Evolutionary conservation across 768 basidiomycete species (phyloP).

Genomic region (Collybiopsis luxurians): DNA sequence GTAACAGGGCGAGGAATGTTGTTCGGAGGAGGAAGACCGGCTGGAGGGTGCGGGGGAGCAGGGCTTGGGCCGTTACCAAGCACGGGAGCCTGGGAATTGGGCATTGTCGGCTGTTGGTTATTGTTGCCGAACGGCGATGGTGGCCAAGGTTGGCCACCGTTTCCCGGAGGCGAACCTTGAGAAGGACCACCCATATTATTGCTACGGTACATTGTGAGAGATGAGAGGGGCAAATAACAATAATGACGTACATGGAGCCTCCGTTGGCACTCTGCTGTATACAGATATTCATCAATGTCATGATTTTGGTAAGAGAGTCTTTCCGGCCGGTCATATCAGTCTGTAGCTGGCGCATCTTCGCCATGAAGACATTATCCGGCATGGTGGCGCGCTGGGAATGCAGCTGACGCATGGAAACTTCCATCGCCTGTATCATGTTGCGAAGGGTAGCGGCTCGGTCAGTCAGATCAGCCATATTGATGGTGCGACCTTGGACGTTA

Average conservation of each 20-base stretch:
- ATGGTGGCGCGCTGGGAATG: slow-evolving; percentile 17
- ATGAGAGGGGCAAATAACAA: background rate
- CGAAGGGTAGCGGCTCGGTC: slow-evolving; percentile 12
- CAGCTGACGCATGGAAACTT: slow-evolving; percentile 17
- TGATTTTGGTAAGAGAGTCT: slow-evolving; percentile 37
- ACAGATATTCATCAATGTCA: slow-evolving; percentile 23
- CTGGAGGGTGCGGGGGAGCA: slow-evolving; percentile 29
- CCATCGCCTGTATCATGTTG: slow-evolving; percentile 16
- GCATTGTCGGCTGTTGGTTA: background rate
- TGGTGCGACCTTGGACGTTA: slow-evolving; percentile 17
- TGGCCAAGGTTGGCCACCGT: slow-evolving; percentile 1
- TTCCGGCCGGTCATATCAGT: slow-evolving; percentile 30
- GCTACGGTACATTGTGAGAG: background rate
- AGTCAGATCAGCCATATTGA: slow-evolving; percentile 18
- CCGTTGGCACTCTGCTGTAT: slow-evolving; percentile 12
- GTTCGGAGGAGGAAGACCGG: slow-evolving; percentile 19
- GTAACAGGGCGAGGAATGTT: slow-evolving; percentile 32
- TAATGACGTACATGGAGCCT: slow-evolving; percentile 31
- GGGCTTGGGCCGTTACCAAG: slow-evolving; percentile 17
- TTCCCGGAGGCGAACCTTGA: background rate
- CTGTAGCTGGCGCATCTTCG: slow-evolving; percentile 19
- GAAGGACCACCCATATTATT: background rate
- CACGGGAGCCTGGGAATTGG: background rate
- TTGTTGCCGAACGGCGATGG: background rate
- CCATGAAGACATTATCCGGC: slow-evolving; percentile 18